Conservation (phyloP, 305 asterid genomes). For the Lippia alba region DNA sequence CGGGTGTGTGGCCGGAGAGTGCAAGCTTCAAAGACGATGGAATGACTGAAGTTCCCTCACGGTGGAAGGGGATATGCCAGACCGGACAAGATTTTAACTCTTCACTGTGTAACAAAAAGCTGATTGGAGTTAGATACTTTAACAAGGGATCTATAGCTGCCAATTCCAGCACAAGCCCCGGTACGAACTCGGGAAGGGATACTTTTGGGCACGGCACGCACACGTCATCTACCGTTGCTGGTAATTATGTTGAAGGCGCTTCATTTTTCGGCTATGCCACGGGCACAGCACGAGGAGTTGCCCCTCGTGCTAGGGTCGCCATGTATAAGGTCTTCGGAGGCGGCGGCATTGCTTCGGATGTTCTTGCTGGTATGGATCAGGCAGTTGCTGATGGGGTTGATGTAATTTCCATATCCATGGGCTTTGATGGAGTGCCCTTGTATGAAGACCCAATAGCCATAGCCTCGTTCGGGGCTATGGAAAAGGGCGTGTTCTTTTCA, state of each 20-base stretch:
- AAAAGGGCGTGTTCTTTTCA: constrained; percentile 47
- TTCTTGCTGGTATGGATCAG: constrained; percentile 45
- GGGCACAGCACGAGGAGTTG: constrained; percentile 42
- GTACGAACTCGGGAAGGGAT: constrained; percentile 43
- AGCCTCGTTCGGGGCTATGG: constrained; percentile 58
- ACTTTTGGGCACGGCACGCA: constrained; percentile 44
- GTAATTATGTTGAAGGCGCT: constrained; percentile 39
- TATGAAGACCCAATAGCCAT: constrained; percentile 49
- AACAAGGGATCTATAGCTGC: constrained; percentile 36
- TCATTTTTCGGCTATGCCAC: constrained; percentile 38
- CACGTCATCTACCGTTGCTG: constrained; percentile 41
- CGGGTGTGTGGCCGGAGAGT: constrained; percentile 2
- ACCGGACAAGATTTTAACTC: not conserved
- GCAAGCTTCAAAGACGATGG: not conserved
- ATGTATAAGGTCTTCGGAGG: constrained; percentile 38
- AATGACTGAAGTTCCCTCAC: not conserved
- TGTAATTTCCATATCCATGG: constrained; percentile 47
- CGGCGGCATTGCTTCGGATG: constrained; percentile 39
- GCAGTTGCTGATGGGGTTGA: constrained; percentile 56
- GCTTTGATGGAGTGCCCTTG: constrained; percentile 31
- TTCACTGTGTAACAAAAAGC: constrained; percentile 22
- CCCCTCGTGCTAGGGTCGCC: constrained; percentile 46
- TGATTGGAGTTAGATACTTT: constrained; percentile 38
- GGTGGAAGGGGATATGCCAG: constrained; percentile 4
- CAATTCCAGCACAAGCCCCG: constrained; percentile 27